These are phyloP conservation scores for Boletus sp. DNA, from an alignment of 768 basidiomycete species.

Conservation along the genomic window DNA sequence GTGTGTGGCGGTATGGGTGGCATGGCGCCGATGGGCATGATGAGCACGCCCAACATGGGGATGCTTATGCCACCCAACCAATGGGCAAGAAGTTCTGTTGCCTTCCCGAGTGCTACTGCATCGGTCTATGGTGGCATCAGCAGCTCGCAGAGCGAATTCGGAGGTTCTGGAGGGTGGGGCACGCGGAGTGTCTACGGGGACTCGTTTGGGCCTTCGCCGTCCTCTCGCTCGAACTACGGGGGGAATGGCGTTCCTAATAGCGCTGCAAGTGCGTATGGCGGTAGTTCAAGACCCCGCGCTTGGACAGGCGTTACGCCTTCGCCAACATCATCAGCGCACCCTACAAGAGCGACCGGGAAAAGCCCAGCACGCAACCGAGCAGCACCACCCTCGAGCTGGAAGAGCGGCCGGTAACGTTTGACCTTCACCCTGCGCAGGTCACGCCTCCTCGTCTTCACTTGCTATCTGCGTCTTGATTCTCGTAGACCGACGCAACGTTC, in stretches of 20 bases:
- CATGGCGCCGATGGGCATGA: slow-evolving; percentile 40
- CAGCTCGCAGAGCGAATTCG: slow-evolving; percentile 62
- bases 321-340: slow-evolving; percentile 14
- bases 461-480: background rate
- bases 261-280: slow-evolving; percentile 19
- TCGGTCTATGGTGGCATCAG: slow-evolving; percentile 57
- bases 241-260: slow-evolving; percentile 8
- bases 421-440: background rate
- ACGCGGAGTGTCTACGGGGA: slow-evolving; percentile 74
- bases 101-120: slow-evolving; percentile 45
- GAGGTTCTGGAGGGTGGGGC: slow-evolving; percentile 47
- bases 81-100: slow-evolving; percentile 45
- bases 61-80: slow-evolving; percentile 36
- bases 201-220: slow-evolving; percentile 42
- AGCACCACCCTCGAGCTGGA: slow-evolving; percentile 67
- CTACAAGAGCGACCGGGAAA: slow-evolving; percentile 14
- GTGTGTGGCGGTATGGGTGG: slow-evolving; percentile 41
- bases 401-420: slow-evolving; percentile 24
- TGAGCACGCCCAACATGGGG: slow-evolving; percentile 36
- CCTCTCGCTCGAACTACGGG: slow-evolving; percentile 13
- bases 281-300: slow-evolving; percentile 32
- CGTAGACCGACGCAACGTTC: background rate
- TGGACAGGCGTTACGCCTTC: slow-evolving; percentile 28
- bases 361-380: slow-evolving; percentile 27
- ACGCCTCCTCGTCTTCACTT: background rate